Percentiles rank a stretch among this genome's conserved stretches.
Conservation (phyloP, 192 early-diverging fungal genomes). For the Backusella liffmaniae region DNA sequence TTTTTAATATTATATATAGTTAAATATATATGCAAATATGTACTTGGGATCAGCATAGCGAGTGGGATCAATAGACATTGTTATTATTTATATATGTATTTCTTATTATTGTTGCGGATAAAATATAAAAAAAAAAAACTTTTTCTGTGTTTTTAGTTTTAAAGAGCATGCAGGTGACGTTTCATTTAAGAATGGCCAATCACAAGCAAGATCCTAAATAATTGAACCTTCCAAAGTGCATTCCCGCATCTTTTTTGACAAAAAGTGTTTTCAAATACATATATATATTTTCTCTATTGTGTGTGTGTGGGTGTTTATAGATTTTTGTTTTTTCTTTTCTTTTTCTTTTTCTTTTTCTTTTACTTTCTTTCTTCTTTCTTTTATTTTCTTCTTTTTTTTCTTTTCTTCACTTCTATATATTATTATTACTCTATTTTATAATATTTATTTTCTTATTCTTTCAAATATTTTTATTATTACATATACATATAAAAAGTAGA, state of each 20-base stretch:
- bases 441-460: not conserved
- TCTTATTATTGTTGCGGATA: not conserved
- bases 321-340: not conserved
- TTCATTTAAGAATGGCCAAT: not conserved
- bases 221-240: slow-evolving; percentile 2
- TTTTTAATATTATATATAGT: not conserved
- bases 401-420: not conserved
- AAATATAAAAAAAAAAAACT: not conserved
- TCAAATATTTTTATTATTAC: not conserved
- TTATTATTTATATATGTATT: not conserved
- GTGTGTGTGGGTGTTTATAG: slow-evolving; percentile 6
- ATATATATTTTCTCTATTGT: slow-evolving; percentile 6
- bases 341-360: slow-evolving; percentile 13
- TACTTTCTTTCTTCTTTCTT: slow-evolving; percentile 3
- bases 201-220: not conserved
- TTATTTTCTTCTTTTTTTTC: not conserved
- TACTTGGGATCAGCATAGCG: slow-evolving; percentile 19
- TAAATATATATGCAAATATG: not conserved
- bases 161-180: not conserved
- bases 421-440: not conserved
- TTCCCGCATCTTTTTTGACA: not conserved
- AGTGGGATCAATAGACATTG: slow-evolving; percentile 24
- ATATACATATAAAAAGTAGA: not conserved
- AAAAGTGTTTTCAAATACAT: not conserved
- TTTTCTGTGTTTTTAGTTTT: not conserved